phyloP scores from a whole-genome alignment of 352 stramenopile species.

The Globisporangium carolinianum region DNA sequence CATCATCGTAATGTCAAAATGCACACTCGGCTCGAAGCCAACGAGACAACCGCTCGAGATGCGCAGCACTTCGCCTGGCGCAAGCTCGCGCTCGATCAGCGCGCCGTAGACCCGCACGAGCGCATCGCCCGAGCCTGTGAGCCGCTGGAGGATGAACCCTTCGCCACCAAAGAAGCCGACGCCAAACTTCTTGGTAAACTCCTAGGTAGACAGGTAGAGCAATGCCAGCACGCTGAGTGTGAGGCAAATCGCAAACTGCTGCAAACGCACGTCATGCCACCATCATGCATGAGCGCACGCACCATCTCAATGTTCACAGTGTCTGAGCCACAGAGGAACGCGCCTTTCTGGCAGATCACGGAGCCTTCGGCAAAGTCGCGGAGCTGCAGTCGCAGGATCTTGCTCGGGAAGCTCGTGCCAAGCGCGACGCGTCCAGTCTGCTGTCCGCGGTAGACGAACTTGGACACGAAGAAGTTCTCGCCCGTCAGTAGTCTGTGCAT shows the following conservation, averaged over 20 bases:
- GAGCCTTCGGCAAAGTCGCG: slow-evolving; percentile 80
- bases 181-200: slow-evolving; percentile 87
- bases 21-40: slow-evolving; percentile 79
- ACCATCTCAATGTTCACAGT: slow-evolving; percentile 90
- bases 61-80: slow-evolving; percentile 84
- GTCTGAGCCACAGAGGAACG: slow-evolving; percentile 89
- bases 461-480: slow-evolving; percentile 76
- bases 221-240: no score
- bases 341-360: slow-evolving; percentile 91
- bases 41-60: slow-evolving; percentile 91
- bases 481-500: slow-evolving; percentile 57
- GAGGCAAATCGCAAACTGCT: no score
- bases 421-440: slow-evolving; percentile 81
- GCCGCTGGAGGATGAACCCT: slow-evolving; percentile 91
- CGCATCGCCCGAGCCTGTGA: slow-evolving; percentile 88
- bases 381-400: slow-evolving; percentile 88
- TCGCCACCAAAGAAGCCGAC: slow-evolving; percentile 93
- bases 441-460: slow-evolving; percentile 57
- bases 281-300: neutral
- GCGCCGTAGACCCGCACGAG: slow-evolving; percentile 89
- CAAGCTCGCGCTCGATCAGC: slow-evolving; percentile 83
- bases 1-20: slow-evolving; percentile 90
- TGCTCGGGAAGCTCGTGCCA: slow-evolving; percentile 84
- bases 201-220: slow-evolving; percentile 20
- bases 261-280: no score